Evolutionary conservation across 2,329 filamentous ascomycete genomes (phyloP), one percentile per base, ranked within the genome.

Genomic region (Zelopaecilomyces penicillatus): DNA sequence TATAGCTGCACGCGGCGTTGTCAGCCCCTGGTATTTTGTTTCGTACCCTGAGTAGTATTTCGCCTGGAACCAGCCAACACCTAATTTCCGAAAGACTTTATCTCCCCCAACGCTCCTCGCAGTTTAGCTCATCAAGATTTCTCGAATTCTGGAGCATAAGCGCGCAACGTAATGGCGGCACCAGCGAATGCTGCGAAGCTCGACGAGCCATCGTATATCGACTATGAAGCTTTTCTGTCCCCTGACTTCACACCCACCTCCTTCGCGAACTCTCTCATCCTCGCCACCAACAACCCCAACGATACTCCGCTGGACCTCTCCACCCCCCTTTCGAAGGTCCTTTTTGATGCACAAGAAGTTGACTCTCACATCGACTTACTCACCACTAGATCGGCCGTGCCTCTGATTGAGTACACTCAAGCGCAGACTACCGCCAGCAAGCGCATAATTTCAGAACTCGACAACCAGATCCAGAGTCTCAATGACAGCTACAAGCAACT

Each of bases 291-390:
- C 71, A 95, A 96, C 67, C 76, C 88, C 47, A 87, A 84, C 54
- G 93, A 97, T 66, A 83, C 83, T 2, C 85, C 88, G 5, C 78
- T 97, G 56, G 93, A 98, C 64, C 84, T 98, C 46, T 91, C 89
- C 5, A 97, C 93, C 11, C 91, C 93, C 3, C 76, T 98, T 39
- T 95, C 90, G 5, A 82, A 88, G 44, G 90, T 96, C 5, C 80
- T 97, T 5, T 98, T 98, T 66, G 93, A 98, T 65, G 83, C 93
- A 3, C 93, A 97, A 62, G 93, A 97, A 66, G 85, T 98, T 53
- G 91, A 97, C 66, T 95, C 90, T 0, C 89, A 95, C 61, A 95
- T 98, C 51, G 88, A 98, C 63, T 78, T 80, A 4, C 76, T 97
- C 35, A 94, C 91, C 5, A 93, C 89, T 3, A 83, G 85, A 51